Evolutionary conservation across 1,284 basidiomycete genomes (phyloP).

Genomic region (Phaffia rhodozyma): DNA sequence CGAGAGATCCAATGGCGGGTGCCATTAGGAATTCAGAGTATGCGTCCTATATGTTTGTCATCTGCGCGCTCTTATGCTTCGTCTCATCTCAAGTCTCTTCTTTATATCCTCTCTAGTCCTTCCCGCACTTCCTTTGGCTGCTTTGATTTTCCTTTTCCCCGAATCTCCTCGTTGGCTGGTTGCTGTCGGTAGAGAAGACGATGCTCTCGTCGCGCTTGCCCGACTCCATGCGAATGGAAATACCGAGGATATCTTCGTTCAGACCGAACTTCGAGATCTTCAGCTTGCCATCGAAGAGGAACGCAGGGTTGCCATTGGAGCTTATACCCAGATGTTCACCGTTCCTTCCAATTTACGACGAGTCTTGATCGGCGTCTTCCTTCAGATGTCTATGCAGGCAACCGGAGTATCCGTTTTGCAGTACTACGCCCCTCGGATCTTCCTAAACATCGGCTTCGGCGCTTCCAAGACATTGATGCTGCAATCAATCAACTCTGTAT

Average conservation of each 20-base stretch:
- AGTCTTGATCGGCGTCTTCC: constrained; percentile 37
- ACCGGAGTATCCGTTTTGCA: constrained; percentile 44
- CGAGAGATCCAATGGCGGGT: constrained; percentile 42
- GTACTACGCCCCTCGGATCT: constrained; percentile 32
- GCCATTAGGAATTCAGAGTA: constrained; percentile 38
- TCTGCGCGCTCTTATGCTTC: background rate
- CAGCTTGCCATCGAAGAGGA: constrained; percentile 31
- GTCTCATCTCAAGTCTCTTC: constrained; percentile 22
- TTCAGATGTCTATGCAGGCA: constrained; percentile 41
- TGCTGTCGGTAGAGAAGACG: constrained; percentile 32
- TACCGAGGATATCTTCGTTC: constrained; percentile 35
- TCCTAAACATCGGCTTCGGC: constrained; percentile 38
- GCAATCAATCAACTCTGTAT: constrained; percentile 50
- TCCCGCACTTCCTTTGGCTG: constrained; percentile 45
- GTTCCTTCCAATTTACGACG: constrained; percentile 41
- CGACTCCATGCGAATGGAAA: constrained; percentile 45
- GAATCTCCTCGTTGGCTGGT: constrained; percentile 42
- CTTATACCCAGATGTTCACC: constrained; percentile 44
- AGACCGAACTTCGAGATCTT: constrained; percentile 36
- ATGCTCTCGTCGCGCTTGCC: constrained; percentile 39
- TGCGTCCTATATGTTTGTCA: constrained; percentile 5
- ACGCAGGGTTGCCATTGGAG: constrained; percentile 30
- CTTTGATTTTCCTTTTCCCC: constrained; percentile 45
- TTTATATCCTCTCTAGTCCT: constrained; percentile 23
- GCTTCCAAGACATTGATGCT: constrained; percentile 43